Conservation (phyloP, 148 eudicot species). For the Chenopodium quinoa region DNA sequence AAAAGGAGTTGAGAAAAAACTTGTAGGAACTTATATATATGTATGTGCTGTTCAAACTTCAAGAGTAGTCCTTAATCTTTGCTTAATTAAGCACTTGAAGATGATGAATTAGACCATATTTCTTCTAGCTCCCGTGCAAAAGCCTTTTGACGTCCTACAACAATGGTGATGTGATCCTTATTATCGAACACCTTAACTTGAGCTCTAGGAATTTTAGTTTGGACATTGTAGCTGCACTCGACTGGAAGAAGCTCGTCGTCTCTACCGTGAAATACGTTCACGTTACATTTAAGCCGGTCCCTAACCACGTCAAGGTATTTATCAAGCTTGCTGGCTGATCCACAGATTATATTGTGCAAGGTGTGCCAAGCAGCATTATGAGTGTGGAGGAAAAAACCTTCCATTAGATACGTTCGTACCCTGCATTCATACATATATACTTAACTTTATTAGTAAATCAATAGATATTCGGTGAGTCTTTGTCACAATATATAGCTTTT, state of each 20-base stretch:
- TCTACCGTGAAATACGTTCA: constrained; percentile 64
- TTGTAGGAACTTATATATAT: constrained; percentile 8
- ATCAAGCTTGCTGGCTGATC: constrained; percentile 69
- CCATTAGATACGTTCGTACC: constrained; percentile 62
- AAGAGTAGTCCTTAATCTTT: neutral
- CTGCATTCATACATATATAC: constrained; percentile 34
- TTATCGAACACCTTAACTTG: constrained; percentile 59
- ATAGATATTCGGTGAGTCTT: neutral
- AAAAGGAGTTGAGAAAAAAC: neutral
- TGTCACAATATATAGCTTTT: too few relatives aligned
- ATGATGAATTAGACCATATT: constrained; percentile 50
- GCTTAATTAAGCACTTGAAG: neutral
- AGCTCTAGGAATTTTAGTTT: constrained; percentile 64
- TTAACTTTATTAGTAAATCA: neutral
- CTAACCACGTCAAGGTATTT: constrained; percentile 56
- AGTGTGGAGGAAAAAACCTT: constrained; percentile 80
- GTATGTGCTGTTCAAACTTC: constrained; percentile 8
- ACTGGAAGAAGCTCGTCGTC: constrained; percentile 81
- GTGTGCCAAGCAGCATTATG: constrained; percentile 98
- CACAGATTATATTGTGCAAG: constrained; percentile 84
- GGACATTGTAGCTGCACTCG: constrained; percentile 71
- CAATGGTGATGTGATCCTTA: constrained; percentile 80
- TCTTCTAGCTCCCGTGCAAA: constrained; percentile 78
- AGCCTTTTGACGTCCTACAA: constrained; percentile 69
- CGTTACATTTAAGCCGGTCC: constrained; percentile 45